Percentiles rank a stretch among this genome's conserved stretches.
Evolutionary conservation across 2,329 filamentous ascomycete species (phyloP).

Genomic region (Xylaria sp.): DNA sequence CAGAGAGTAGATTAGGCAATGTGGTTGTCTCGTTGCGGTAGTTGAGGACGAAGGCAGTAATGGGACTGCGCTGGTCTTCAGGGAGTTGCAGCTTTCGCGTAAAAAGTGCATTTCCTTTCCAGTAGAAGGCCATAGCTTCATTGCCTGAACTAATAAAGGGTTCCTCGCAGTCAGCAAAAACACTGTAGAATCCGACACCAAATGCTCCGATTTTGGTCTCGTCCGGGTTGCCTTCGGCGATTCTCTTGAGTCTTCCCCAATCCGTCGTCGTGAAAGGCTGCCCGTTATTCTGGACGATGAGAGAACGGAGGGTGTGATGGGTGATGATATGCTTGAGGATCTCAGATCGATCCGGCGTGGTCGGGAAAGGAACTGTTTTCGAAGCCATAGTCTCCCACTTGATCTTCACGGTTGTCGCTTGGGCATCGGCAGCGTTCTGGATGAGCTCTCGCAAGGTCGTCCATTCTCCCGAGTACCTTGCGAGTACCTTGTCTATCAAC

Average conservation of each 20-base stretch:
- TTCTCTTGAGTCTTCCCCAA: constrained; percentile 89
- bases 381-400: constrained; percentile 90
- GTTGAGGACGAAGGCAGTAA: constrained; percentile 92
- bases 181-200: constrained; percentile 96
- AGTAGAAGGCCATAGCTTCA: constrained; percentile 97
- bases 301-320: constrained; percentile 77
- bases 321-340: constrained; percentile 76
- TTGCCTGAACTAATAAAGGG: constrained; percentile 91
- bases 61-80: constrained; percentile 56
- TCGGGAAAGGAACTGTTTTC: constrained; percentile 64
- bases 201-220: constrained; percentile 99
- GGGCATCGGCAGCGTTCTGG: constrained; percentile 96
- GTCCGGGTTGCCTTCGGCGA: constrained; percentile 97
- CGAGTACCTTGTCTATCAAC: constrained; percentile 94
- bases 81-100: constrained; percentile 78
- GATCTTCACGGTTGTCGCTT: constrained; percentile 81
- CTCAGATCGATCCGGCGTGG: constrained; percentile 60
- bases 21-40: constrained; percentile 86
- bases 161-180: constrained; percentile 96
- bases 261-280: constrained; percentile 83
- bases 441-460: constrained; percentile 85
- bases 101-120: constrained; percentile 97
- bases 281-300: constrained; percentile 92
- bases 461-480: constrained; percentile 95
- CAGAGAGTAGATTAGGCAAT: constrained; percentile 75